A percentile compares a stretch with the other conserved stretches of the same genome.
phyloP scores from a whole-genome alignment of 176 grass and related monocot genomes.

The Avena sativa region DNA sequence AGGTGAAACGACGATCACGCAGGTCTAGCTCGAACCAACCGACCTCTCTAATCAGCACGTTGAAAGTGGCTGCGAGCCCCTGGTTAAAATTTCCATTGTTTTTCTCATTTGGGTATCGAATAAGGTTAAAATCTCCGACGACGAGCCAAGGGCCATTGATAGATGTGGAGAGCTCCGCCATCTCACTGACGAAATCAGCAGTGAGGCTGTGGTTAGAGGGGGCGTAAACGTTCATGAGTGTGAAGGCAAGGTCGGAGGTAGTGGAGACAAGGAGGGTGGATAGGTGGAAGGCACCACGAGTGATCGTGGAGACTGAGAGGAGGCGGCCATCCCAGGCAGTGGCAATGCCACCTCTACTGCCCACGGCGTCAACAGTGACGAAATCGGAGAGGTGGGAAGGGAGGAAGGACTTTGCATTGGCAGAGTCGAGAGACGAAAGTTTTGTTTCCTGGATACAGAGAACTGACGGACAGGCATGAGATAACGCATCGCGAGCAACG shows the following conservation, averaged over 20 bases:
- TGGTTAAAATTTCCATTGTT: neutral
- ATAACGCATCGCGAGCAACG: too few species aligned
- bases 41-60: neutral
- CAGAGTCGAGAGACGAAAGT: too few species aligned
- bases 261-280: neutral
- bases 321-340: too few species aligned
- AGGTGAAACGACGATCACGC: neutral
- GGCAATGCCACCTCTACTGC: too few species aligned
- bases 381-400: too few species aligned
- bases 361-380: too few species aligned
- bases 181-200: neutral
- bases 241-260: neutral
- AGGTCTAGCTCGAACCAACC: neutral
- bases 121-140: neutral
- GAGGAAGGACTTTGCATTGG: too few species aligned
- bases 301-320: too few species aligned
- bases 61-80: neutral
- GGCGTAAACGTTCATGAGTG: neutral
- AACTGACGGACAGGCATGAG: too few species aligned
- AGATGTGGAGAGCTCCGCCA: accelerated
- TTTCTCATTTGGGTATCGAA: neutral
- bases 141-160: neutral
- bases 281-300: too few species aligned
- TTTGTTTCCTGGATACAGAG: too few species aligned
- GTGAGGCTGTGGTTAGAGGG: neutral